Evolutionary conservation across 108 stramenopile genomes (phyloP).

Genomic region (Parietichytrium sp.): DNA sequence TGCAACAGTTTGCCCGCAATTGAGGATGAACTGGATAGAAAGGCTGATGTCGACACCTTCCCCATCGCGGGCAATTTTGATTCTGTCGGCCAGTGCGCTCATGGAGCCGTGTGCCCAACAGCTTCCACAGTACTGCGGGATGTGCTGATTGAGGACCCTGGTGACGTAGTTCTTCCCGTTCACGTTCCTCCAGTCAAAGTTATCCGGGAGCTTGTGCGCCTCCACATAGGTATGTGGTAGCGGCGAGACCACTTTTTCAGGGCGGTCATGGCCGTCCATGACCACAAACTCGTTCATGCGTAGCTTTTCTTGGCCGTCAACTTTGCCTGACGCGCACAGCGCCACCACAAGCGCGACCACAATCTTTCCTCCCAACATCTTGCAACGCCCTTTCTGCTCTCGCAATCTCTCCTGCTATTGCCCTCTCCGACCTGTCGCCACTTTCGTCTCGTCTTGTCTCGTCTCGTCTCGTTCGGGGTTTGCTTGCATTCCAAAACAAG

Average conservation of each 20-base stretch:
- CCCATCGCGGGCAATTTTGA: conserved; percentile 77
- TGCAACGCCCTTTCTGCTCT: no score
- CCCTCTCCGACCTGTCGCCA: no score
- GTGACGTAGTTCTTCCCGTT: conserved; percentile 69
- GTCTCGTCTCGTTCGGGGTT: no score
- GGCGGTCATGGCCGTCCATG: not conserved
- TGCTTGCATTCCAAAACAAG: no score
- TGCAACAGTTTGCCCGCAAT: conserved; percentile 65
- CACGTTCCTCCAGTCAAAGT: conserved; percentile 75
- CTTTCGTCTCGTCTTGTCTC: no score
- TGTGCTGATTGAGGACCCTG: conserved; percentile 79
- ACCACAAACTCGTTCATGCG: not conserved
- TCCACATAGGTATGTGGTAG: not conserved
- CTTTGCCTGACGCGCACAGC: no score
- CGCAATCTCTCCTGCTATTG: no score
- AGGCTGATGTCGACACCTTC: conserved; percentile 66
- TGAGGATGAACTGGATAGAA: conserved; percentile 78
- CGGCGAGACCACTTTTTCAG: not conserved
- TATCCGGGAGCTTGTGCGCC: conserved; percentile 62
- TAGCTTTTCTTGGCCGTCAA: no score
- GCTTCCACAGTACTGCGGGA: conserved; percentile 68
- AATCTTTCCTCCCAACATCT: no score
- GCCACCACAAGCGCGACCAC: no score
- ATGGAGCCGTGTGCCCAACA: conserved; percentile 91
- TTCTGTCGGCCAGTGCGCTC: conserved; percentile 76